Evolutionary conservation across 768 basidiomycete species (phyloP), one percentile per base, ranked within the genome.

Genomic region (Xerocomellus amylosporus): DNA sequence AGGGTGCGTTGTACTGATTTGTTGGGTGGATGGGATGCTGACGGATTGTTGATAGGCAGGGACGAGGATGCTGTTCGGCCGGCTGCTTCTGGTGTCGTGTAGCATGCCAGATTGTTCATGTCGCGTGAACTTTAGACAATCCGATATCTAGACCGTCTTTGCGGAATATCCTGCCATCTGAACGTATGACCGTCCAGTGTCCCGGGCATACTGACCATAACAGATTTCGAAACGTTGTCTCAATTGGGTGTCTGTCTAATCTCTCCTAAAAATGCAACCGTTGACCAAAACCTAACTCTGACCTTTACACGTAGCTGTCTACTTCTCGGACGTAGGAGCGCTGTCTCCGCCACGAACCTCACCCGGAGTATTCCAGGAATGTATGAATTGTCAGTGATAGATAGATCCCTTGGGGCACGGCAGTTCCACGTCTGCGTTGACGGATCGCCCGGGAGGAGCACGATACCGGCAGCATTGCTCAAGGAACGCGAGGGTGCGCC

Each of bases 61-160:
- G 89, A 91, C 63, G 89, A 91, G 73, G 77, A 88, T 52, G 84
- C 81, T 20, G 73, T 85, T 53, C 69, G 80, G 41, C 88, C 90
- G 14, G 89, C 87, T 56, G 87, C 87, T 44, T 80, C 84, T 46
- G 69, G 68, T 22, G 62, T 70, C 55, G 58, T 71, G 49, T 70
- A 70, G 42, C 42, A 28, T 46, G 12, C 20, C 24, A 28, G 33
- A 12, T 15, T 10, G 13, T 28, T 36, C 38, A 8, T 55, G 41
- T 56, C 24, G 17, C 8, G 13, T 50, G 31, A 45, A 54, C 39
- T 17, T 33, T 56, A 49, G 39, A 56, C 46, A 55, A 41, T 48
- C 10, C 26, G 54, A 56, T 53, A 26, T 43, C 28, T 49, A 52
- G 41, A 58, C 20, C 19, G 12, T 24, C 36, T 42, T 38, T 45